Base-by-base conservation (phyloP, 768 basidiomycete species). In the Tephrocybe sp. region DNA sequence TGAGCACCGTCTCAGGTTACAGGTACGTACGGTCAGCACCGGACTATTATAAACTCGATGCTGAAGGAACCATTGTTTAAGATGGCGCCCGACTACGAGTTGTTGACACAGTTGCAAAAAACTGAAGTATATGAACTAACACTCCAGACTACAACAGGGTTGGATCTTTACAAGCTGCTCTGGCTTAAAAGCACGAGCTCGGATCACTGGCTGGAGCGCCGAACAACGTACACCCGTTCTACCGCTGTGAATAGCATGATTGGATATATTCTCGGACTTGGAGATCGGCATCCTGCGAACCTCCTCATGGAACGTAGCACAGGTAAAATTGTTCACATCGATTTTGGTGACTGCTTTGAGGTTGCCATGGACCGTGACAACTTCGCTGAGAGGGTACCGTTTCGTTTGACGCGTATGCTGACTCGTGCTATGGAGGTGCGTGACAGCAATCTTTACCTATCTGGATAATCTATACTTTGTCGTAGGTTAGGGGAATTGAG, bases 21-120 rank as follows among this genome's bases (percentile, higher is more conserved):
- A 98, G 78, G 93, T 89, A n/a, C n/a, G n/a, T n/a, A n/a, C n/a
- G n/a, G n/a, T n/a, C n/a, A n/a, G n/a, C n/a, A n/a, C n/a, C n/a
- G n/a, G n/a, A n/a, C n/a, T n/a, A n/a, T n/a, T n/a, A n/a, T n/a
- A n/a, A n/a, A n/a, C n/a, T n/a, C n/a, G n/a, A n/a, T n/a, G n/a
- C n/a, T n/a, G n/a, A n/a, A n/a, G n/a, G n/a, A n/a, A n/a, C 30
- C 34, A 11, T 19, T 42, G 34, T 13, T 56, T n/a, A n/a, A 97
- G 93, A 97, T 97, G 95, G 95, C 95, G 4, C 95, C 95, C 8
- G 94, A 98, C 62, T 99, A 97, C 67, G 95, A 98, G 65, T 89
- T 86, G 60, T 72, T 97, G 23, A 91, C 87, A 23, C 74, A 97
- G 4, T 78, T 99, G 41, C 94, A 99, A 65, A 97, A 99, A 73